Percentiles rank a stretch among this genome's conserved stretches.
phyloP scores from a whole-genome alignment of 495 filamentous ascomycete species.

The Penicillium psychrofluorescens region DNA sequence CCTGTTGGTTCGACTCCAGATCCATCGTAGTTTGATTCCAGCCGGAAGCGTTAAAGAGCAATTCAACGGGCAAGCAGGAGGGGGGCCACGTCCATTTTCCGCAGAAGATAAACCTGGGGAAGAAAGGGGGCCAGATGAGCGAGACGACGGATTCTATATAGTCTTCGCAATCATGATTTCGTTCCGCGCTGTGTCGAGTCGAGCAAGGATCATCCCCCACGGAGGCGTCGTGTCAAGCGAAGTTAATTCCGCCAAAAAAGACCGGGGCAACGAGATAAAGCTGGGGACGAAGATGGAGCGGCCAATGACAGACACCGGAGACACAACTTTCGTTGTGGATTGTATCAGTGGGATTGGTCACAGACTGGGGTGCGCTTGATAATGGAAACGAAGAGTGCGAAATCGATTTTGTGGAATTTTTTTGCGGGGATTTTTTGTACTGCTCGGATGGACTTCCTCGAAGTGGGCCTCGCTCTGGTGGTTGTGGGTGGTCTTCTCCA shows the following conservation, averaged over 20 bases:
- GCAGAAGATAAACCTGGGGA: conserved; percentile 21
- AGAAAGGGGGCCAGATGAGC: neutral
- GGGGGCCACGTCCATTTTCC: conserved; percentile 18
- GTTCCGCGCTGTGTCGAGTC: too few relatives aligned
- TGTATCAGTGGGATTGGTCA: conserved; percentile 12
- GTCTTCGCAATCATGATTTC: too few relatives aligned
- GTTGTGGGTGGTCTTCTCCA: neutral
- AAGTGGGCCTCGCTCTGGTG: conserved; percentile 5
- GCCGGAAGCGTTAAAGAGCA: conserved; percentile 10
- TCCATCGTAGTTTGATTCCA: conserved; percentile 19
- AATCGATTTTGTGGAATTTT: conserved; percentile 4
- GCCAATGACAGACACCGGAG: neutral
- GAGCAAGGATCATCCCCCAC: too few relatives aligned
- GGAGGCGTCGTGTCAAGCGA: too few relatives aligned
- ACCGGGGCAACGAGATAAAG: too few relatives aligned
- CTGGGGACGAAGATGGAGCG: neutral
- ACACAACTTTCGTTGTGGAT: conserved; percentile 3
- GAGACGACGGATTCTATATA: too few relatives aligned
- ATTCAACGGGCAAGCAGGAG: conserved; percentile 8
- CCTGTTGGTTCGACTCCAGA: conserved; percentile 20
- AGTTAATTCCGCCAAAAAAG: too few relatives aligned
- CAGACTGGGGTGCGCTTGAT: conserved; percentile 8
- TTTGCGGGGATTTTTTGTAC: conserved; percentile 16
- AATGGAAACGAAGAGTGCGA: conserved; percentile 7
- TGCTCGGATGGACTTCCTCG: conserved; percentile 20